A percentile compares a stretch with the other conserved stretches of the same genome.
Conservation (phyloP, 805 yeast genomes). For the Metschnikowia noctiluminum region DNA sequence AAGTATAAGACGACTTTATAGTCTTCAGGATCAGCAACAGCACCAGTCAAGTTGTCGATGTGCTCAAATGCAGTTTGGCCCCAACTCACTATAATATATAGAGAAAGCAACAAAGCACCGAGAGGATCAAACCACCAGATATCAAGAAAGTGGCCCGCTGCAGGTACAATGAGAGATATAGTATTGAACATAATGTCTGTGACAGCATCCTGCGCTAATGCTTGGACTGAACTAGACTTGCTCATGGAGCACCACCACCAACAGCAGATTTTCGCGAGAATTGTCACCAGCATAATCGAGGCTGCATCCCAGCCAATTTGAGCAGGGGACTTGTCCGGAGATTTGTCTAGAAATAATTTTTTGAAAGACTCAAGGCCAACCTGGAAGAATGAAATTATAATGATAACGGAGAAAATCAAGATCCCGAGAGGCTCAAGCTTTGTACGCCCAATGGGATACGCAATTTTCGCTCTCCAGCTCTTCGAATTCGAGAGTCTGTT, state of each 20-base stretch:
- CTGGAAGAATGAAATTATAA: constrained; percentile 67
- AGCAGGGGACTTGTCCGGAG: constrained; percentile 39
- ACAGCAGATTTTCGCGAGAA: constrained; percentile 55
- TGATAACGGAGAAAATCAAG: constrained; percentile 66
- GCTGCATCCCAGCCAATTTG: constrained; percentile 49
- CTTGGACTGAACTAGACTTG: constrained; percentile 66
- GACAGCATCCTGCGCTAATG: constrained; percentile 77
- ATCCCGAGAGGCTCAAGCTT: constrained; percentile 79
- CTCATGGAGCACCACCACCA: constrained; percentile 62
- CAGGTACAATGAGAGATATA: constrained; percentile 69
- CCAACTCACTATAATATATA: constrained; percentile 67
- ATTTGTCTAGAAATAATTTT: constrained; percentile 36
- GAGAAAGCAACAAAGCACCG: constrained; percentile 64
- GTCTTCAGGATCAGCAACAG: constrained; percentile 59
- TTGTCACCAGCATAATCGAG: constrained; percentile 60
- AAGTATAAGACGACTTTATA: constrained; percentile 65
- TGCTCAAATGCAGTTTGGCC: constrained; percentile 62
- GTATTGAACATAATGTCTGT: constrained; percentile 74
- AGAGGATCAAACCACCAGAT: constrained; percentile 73
- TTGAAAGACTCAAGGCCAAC: constrained; percentile 64
- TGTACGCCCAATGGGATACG: constrained; percentile 68
- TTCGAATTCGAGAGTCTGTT: constrained; percentile 46
- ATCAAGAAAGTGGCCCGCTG: constrained; percentile 48
- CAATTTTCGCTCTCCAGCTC: constrained; percentile 44
- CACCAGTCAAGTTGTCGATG: constrained; percentile 71